These are phyloP conservation scores for Infundibulicybe gibba DNA, from an alignment of 768 basidiomycete species.

Conservation along the genomic window DNA sequence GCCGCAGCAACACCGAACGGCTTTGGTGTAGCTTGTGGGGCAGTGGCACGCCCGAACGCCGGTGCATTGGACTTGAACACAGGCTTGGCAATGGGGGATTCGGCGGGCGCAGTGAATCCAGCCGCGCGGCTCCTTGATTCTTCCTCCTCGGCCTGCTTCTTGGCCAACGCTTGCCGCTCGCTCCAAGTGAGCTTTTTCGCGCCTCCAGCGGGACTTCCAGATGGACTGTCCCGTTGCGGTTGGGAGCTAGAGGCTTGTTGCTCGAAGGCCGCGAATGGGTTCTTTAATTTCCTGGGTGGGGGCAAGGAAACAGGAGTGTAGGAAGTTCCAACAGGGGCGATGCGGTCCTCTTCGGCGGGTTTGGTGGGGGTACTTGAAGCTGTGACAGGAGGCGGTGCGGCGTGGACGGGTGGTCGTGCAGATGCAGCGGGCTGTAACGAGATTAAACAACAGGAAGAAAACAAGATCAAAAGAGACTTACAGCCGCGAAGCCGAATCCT, in stretches of 20 bases:
- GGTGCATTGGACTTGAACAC: constrained; percentile 44
- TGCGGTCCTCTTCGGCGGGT: constrained; percentile 76
- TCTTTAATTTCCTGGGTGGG: constrained; percentile 83
- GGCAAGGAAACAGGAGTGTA: constrained; percentile 87
- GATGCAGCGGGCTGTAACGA: constrained; percentile 10
- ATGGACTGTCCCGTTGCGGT: constrained; percentile 10
- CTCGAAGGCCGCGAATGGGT: constrained; percentile 69
- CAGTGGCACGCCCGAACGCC: constrained; percentile 41
- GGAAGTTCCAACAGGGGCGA: constrained; percentile 81
- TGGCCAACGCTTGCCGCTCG: constrained; percentile 88
- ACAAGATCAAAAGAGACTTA: constrained; percentile 9
- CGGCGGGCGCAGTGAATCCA: constrained; percentile 35
- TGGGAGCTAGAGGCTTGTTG: constrained; percentile 36
- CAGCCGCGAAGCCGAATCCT: constrained; percentile 29
- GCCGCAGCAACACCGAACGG: constrained; percentile 39
- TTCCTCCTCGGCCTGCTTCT: constrained; percentile 82
- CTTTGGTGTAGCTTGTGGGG: constrained; percentile 29
- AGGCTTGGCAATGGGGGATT: constrained; percentile 26
- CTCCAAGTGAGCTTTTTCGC: constrained; percentile 90
- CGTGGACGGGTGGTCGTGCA: constrained; percentile 13
- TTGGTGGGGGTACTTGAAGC: constrained; percentile 56
- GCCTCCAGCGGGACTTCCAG: constrained; percentile 25
- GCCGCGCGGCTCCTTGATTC: constrained; percentile 60
- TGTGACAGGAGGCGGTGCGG: constrained; percentile 23
- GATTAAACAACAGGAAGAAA: not conserved